phyloP scores from a whole-genome alignment of 2,329 filamentous ascomycete species.

The Clonostachys solani region DNA sequence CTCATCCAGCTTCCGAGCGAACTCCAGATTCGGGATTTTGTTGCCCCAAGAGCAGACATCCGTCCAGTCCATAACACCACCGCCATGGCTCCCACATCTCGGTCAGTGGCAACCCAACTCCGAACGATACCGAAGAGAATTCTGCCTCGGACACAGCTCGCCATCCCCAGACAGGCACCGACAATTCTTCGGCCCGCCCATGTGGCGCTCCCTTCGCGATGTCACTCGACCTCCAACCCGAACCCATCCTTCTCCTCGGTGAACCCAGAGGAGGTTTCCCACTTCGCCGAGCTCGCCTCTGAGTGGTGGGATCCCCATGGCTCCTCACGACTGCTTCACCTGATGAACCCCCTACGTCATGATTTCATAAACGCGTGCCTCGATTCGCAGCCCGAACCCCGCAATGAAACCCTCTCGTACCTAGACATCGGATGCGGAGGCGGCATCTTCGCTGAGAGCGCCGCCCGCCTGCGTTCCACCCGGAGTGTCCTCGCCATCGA shows the following conservation, averaged over 20 bases:
- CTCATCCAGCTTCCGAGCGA: too few relatives aligned
- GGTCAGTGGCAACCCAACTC: too few relatives aligned
- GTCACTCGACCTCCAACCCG: conserved; percentile 8
- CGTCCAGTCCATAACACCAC: too few relatives aligned
- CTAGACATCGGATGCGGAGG: conserved; percentile 95
- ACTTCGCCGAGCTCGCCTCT: conserved; percentile 90
- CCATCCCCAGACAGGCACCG: too few relatives aligned
- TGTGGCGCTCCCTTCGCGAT: too few relatives aligned
- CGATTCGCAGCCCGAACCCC: conserved; percentile 38
- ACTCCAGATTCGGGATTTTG: too few relatives aligned
- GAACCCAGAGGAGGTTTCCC: conserved; percentile 82
- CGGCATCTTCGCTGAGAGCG: conserved; percentile 91
- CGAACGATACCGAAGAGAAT: too few relatives aligned
- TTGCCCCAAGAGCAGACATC: too few relatives aligned
- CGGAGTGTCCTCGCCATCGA: conserved; percentile 70
- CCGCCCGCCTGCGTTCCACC: conserved; percentile 64
- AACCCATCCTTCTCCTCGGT: conserved; percentile 59
- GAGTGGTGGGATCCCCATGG: conserved; percentile 98
- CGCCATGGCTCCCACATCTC: too few relatives aligned
- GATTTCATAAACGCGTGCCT: conserved; percentile 81
- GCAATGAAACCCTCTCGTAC: conserved; percentile 50
- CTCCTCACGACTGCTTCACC: conserved; percentile 84
- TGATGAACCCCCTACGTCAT: conserved; percentile 97
- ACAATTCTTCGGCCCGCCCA: too few relatives aligned
- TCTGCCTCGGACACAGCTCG: too few relatives aligned